Evolutionary conservation across 495 filamentous ascomycete genomes (phyloP).

Genomic region (Penicillium paradoxum): DNA sequence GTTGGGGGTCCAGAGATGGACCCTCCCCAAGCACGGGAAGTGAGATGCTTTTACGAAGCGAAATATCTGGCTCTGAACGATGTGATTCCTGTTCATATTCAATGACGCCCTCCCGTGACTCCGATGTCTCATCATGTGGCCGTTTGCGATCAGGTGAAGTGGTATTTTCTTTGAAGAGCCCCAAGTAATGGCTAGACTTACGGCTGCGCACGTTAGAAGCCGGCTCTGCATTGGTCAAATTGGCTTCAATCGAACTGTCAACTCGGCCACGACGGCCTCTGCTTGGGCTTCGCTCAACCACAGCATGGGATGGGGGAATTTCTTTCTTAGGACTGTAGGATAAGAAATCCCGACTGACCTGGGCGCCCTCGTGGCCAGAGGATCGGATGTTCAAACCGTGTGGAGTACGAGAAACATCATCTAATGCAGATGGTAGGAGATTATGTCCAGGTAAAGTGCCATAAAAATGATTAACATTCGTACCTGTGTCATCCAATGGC

Average conservation of each 20-base stretch:
- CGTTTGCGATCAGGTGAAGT: conserved; percentile 33
- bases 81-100: conserved; percentile 7
- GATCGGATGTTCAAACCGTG: conserved; percentile 17
- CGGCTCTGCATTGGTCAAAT: conserved; percentile 67
- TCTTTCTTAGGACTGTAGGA: conserved; percentile 20
- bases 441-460: conserved; percentile 23
- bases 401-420: conserved; percentile 22
- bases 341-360: conserved; percentile 14
- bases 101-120: conserved; percentile 12
- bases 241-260: conserved; percentile 81
- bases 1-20: conserved; percentile 18
- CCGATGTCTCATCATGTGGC: conserved; percentile 27
- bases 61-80: conserved; percentile 13
- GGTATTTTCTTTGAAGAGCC: conserved; percentile 89
- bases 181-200: conserved; percentile 88
- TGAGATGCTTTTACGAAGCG: conserved; percentile 31
- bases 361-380: conserved; percentile 16
- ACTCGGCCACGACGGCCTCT: conserved; percentile 49
- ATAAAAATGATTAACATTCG: conserved; percentile 14
- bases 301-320: conserved; percentile 6
- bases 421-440: conserved; percentile 31
- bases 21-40: conserved; percentile 29
- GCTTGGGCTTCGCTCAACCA: conserved; percentile 38
- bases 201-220: conserved; percentile 74
- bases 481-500: conserved; percentile 23